phyloP scores from a whole-genome alignment of 768 basidiomycete genomes.

The Rhodotorula paludigena region DNA sequence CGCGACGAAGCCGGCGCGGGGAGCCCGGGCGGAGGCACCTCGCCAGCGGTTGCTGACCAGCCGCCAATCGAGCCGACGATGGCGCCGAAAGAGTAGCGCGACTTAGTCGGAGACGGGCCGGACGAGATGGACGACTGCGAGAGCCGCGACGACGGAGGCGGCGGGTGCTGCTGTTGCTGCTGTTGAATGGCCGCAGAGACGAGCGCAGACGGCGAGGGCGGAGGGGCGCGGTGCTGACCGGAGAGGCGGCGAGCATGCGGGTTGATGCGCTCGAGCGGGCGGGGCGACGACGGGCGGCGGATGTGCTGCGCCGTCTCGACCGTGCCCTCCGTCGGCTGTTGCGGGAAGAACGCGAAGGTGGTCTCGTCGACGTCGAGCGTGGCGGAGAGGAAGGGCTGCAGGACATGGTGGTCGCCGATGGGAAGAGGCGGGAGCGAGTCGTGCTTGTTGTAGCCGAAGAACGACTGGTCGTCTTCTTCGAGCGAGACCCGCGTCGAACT shows the following conservation, averaged over 20 bases:
- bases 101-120: constrained; percentile 6
- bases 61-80: constrained; percentile 31
- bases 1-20: neutral
- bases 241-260: constrained; percentile 30
- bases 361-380: constrained; percentile 38
- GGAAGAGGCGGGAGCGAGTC: constrained; percentile 37
- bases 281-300: constrained; percentile 37
- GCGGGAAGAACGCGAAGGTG: constrained; percentile 13
- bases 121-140: constrained; percentile 2
- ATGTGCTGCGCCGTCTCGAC: constrained; percentile 23
- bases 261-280: constrained; percentile 30
- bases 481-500: constrained; percentile 23
- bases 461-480: constrained; percentile 35
- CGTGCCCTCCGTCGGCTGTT: constrained; percentile 5
- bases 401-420: constrained; percentile 23
- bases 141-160: neutral
- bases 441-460: constrained; percentile 41
- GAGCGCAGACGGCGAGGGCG: constrained; percentile 31
- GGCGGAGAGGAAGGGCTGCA: constrained; percentile 35
- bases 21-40: neutral
- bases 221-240: constrained; percentile 30
- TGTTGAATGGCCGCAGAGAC: constrained; percentile 24
- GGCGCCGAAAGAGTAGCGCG: constrained; percentile 32
- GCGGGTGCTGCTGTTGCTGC: constrained; percentile 14
- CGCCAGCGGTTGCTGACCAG: constrained; percentile 22